Evolutionary conservation across 2,329 filamentous ascomycete species (phyloP).

Genomic region (Diaporthe longicolla): DNA sequence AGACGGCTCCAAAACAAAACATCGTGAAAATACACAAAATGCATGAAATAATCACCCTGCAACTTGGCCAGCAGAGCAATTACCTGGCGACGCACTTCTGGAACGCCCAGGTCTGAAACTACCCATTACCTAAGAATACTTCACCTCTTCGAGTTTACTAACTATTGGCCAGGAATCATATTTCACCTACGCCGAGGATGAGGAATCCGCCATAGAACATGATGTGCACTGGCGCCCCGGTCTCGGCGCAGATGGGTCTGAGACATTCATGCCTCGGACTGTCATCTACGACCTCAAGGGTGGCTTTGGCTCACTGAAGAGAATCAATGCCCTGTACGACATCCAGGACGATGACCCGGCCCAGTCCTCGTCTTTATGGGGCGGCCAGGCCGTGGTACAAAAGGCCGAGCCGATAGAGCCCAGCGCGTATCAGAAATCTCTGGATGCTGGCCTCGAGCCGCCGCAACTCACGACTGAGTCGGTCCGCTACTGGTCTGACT

Average conservation of each 20-base stretch:
- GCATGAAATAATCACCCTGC: conserved; percentile 95
- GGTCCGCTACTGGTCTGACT: conserved; percentile 98
- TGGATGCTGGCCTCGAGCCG: conserved; percentile 78
- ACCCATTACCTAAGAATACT: background rate
- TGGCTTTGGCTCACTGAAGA: conserved; percentile 88
- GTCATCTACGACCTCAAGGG: conserved; percentile 96
- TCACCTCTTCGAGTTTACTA: background rate
- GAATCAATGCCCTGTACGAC: conserved; percentile 91
- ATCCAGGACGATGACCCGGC: conserved; percentile 52
- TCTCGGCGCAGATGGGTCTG: conserved; percentile 83
- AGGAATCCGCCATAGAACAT: conserved; percentile 80
- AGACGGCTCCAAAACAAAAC: background rate
- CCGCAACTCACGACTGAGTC: conserved; percentile 76
- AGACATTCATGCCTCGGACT: conserved; percentile 93
- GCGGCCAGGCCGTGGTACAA: conserved; percentile 76
- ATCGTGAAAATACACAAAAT: conserved; percentile 61
- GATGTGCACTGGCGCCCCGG: conserved; percentile 91
- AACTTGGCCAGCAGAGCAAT: conserved; percentile 93
- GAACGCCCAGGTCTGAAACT: conserved; percentile 82
- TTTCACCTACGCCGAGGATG: conserved; percentile 84
- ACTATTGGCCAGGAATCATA: conserved; percentile 83
- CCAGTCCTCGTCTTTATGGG: conserved; percentile 57
- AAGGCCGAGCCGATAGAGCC: conserved; percentile 76
- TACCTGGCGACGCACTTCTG: conserved; percentile 97
- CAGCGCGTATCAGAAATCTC: conserved; percentile 82